Evolutionary conservation across 169 alveolate genomes (phyloP).

Genomic region (Miamiensis avidus): DNA sequence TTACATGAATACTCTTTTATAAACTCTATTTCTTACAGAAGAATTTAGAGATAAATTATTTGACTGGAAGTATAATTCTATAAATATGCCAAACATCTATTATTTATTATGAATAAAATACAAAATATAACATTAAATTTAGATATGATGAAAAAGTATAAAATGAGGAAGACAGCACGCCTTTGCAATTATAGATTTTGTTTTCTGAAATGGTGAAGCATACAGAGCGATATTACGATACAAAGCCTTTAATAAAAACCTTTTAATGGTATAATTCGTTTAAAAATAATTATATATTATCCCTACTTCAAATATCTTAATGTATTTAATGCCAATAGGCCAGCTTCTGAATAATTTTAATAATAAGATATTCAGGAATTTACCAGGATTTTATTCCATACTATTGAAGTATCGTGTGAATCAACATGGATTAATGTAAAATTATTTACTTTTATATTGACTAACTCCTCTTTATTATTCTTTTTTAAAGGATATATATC

Average conservation of each 20-base stretch:
- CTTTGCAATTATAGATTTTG: conserved; percentile 57
- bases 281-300: no score
- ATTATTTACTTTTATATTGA: no score
- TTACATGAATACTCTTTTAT: conserved; percentile 53
- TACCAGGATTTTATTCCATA: conserved; percentile 65
- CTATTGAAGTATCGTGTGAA: conserved; percentile 55
- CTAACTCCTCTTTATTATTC: not conserved
- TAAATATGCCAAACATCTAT: no score
- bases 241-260: conserved; percentile 51
- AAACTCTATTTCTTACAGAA: conserved; percentile 58
- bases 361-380: conserved; percentile 69
- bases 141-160: conserved; percentile 33
- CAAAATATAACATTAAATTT: not conserved
- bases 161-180: conserved; percentile 54
- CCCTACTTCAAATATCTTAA: no score
- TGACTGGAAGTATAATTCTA: conserved; percentile 59
- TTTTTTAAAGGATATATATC: conserved; percentile 28
- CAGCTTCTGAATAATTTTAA: conserved; percentile 47
- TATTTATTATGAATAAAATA: no score
- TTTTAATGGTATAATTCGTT: conserved; percentile 11
- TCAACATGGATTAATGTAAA: conserved; percentile 32
- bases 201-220: conserved; percentile 51
- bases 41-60: conserved; percentile 48
- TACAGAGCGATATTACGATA: conserved; percentile 46
- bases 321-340: conserved; percentile 41